Conservation (phyloP, 306 rosid genomes). For the Cicer yamashitae region DNA sequence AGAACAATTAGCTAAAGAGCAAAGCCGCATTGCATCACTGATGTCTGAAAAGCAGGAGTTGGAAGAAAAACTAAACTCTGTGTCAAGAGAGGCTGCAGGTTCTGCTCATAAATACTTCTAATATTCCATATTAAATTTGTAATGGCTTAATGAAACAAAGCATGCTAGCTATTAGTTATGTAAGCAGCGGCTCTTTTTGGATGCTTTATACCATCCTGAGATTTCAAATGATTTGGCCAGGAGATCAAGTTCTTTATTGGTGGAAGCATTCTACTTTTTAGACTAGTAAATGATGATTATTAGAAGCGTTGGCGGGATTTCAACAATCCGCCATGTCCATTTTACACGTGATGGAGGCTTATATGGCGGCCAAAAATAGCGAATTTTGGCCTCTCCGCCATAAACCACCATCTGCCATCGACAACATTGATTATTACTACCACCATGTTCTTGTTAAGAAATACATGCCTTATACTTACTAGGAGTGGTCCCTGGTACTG, state of each 20-base stretch:
- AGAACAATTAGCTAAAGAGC: conserved; percentile 72
- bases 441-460: conserved; percentile 26
- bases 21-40: conserved; percentile 58
- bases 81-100: conserved; percentile 69
- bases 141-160: conserved; percentile 32
- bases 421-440: neutral
- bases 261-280: conserved; percentile 34
- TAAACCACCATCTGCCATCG: too few species aligned
- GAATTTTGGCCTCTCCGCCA: too few species aligned
- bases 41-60: conserved; percentile 78
- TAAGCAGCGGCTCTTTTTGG: conserved; percentile 24
- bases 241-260: conserved; percentile 15
- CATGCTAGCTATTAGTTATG: neutral
- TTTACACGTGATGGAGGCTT: too few species aligned
- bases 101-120: conserved; percentile 33
- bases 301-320: neutral
- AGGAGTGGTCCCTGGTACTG: conserved; percentile 14
- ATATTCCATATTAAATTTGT: conserved; percentile 13
- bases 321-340: too few species aligned
- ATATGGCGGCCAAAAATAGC: too few species aligned
- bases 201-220: conserved; percentile 10
- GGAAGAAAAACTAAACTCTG: conserved; percentile 71
- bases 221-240: conserved; percentile 18
- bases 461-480: neutral
- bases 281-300: conserved; percentile 16